These are phyloP conservation scores for Cercis canadensis DNA, from an alignment of 306 rosid genomes.

Conservation along the genomic window DNA sequence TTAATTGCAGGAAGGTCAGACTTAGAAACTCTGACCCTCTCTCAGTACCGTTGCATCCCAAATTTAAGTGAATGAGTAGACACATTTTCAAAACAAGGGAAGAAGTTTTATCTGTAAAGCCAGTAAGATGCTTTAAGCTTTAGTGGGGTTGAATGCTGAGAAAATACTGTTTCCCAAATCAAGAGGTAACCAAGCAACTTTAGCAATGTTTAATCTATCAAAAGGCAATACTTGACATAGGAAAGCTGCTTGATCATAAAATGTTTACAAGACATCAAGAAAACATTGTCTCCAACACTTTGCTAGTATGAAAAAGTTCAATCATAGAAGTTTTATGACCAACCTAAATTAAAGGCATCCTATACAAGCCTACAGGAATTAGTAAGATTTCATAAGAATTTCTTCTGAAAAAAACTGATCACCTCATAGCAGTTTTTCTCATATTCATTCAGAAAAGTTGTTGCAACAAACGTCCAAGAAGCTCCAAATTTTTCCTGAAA, in stretches of 20 bases:
- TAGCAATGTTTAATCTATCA: background rate
- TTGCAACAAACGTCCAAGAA: slow-evolving; percentile 78
- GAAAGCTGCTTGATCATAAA: background rate
- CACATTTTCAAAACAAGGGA: slow-evolving; percentile 19
- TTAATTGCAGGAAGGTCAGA: slow-evolving; percentile 22
- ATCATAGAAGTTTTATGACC: slow-evolving; percentile 3
- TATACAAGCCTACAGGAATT: background rate
- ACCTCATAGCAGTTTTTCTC: slow-evolving; percentile 77
- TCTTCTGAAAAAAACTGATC: background rate
- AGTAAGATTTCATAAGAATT: background rate
- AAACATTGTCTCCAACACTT: too few species aligned
- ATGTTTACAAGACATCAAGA: background rate
- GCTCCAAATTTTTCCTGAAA: slow-evolving; percentile 86
- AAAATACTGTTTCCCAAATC: slow-evolving; percentile 13
- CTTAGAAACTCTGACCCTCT: background rate
- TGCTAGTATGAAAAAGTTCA: background rate
- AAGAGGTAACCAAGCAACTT: slow-evolving; percentile 17
- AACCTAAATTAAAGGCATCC: background rate
- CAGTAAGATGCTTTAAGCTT: slow-evolving; percentile 25
- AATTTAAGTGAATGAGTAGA: slow-evolving; percentile 11
- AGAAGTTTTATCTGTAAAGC: background rate
- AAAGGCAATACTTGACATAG: background rate
- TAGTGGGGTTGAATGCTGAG: background rate
- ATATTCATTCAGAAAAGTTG: slow-evolving; percentile 75
- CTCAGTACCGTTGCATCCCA: background rate